Percentiles rank a stretch among this genome's conserved stretches.
phyloP scores from a whole-genome alignment of 2,329 filamentous ascomycete genomes.

The Magnaporthales sp. region DNA sequence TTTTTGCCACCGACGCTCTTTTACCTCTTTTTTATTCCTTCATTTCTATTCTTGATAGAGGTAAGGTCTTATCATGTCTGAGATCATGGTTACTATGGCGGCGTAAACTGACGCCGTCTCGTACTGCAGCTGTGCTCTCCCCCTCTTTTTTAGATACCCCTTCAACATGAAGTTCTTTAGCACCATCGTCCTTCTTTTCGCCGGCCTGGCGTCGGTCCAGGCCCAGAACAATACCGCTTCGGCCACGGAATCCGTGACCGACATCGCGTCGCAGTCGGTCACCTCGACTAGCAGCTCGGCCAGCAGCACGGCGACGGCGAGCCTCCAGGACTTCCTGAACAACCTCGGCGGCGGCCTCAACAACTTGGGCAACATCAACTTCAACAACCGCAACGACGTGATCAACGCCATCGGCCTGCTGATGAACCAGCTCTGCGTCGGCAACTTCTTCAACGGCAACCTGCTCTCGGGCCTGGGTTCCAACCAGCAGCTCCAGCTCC shows the following conservation, averaged over 20 bases:
- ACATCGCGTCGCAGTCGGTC: slow-evolving; percentile 5
- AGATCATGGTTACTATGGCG: no score
- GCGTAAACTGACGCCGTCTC: background rate
- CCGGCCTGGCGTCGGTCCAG: slow-evolving; percentile 19
- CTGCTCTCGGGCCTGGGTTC: slow-evolving; percentile 14
- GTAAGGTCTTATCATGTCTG: background rate
- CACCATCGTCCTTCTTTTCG: slow-evolving; percentile 14
- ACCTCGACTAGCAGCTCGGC: background rate
- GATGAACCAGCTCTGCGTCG: slow-evolving; percentile 19
- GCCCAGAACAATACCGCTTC: slow-evolving; percentile 1
- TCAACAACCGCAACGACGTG: slow-evolving; percentile 18
- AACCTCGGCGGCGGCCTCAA: slow-evolving; percentile 12
- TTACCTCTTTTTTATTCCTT: background rate
- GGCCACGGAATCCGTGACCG: slow-evolving; percentile 6
- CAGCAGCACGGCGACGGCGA: slow-evolving; percentile 5
- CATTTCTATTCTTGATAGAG: slow-evolving; percentile 1
- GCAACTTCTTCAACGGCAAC: slow-evolving; percentile 15
- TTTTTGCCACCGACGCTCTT: background rate
- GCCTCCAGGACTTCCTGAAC: slow-evolving; percentile 9
- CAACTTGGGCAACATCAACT: slow-evolving; percentile 19
- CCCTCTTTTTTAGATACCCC: background rate
- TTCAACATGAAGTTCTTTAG: slow-evolving; percentile 17
- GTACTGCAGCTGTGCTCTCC: slow-evolving; percentile 1
- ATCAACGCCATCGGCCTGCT: slow-evolving; percentile 21
- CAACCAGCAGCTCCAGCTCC: slow-evolving; percentile 19